Evolutionary conservation across 2,329 filamentous ascomycete species (phyloP), one percentile per base, ranked within the genome.

Genomic region (Cytospora chrysosperma): DNA sequence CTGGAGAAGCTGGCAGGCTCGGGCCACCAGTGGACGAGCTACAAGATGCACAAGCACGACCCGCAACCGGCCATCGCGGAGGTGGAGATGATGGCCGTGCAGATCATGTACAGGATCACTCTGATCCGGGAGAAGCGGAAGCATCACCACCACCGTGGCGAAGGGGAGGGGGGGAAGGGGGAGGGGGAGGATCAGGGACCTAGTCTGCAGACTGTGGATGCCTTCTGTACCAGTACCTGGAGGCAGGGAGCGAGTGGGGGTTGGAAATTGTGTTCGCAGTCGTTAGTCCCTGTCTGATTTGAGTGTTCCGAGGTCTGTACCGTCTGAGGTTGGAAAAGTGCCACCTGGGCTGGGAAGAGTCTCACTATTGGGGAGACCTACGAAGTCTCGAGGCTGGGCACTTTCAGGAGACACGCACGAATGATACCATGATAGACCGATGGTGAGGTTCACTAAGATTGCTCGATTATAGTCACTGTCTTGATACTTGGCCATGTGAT

Each of bases 31-130:
- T 65, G 63, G 63, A 65, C 59, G 15, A 52, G 53, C 54, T 62
- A 62, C 21, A 55, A 53, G 19, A 65, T 65, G 37, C 59, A 62
- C 40, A 58, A 53, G 34, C 57, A 58, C 7, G 50, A 65, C 34
- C 59, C 59, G 4, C 34, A 57, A 9, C 63, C 63, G 37, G 59
- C 59, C 21, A 50, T 61, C 9, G 59, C 43, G 4, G 54, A 65
- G 21, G 54, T 62, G 15, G 63, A 62, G 26, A 65, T 65, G 63
- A 62, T 62, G 19, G 63, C 59, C 12, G 63, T 65, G 26, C 59
- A 62, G 54, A 58, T 62, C 49, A 65, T 65, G 59, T 65, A 65
- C 55, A 57, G 21, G 47, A 56, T 65, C 34, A 59, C 59, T 3
- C 15, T 65, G 40, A 21, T 60, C 40, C 21, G 61, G n/a, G 61